Base-by-base conservation (phyloP, 257 asterid genomes). In the Euphrasia confusa region DNA sequence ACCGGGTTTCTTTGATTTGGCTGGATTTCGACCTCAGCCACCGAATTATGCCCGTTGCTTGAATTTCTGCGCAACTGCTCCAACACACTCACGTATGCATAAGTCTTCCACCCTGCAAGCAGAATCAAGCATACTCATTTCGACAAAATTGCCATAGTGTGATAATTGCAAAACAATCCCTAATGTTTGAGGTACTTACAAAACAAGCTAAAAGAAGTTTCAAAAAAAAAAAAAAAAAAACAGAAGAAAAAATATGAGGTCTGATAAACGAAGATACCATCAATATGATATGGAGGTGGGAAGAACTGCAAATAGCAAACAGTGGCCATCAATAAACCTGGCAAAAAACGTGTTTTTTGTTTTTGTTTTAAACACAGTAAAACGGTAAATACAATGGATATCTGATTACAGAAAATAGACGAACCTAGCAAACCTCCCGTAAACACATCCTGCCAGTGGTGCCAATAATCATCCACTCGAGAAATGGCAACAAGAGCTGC, bases 371-470 rank as follows among this genome's bases (percentile, higher is more conserved):
- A 61, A 61, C 66, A 54, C 14, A 1, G 11, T 24, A n/a, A 26
- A 12, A 11, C 8, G 57, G 14, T 14, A 61, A 49, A 15, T 35
- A 39, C 12, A 5, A 39, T 24, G 44, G 4, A 17, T 52, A 12
- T 33, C 1, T 24, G 18, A 7, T 15, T 8, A 54, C 7, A 26
- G 3, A 45, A n/a, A 17, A 53, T 11, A 9, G 63, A 77, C 84
- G 4, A 70, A 89, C 97, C 97, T 78, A 84, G 67, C 45, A 89
- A 72, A 62, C 92, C 94, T 74, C 97, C 97, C 0, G 82, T 85
- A 66, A 84, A 83, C 60, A 90, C 95, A 71, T 90, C 97, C 82
- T 83, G 85, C 97, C 95, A 90, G 74, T 90, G 97, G 71, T 89
- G 97, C 81, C 90, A 37, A 66, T 87, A 89, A 72, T 90, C 95